These are phyloP conservation scores for Teunomyces tritomae DNA, from an alignment of 805 yeast species.

Conservation along the genomic window DNA sequence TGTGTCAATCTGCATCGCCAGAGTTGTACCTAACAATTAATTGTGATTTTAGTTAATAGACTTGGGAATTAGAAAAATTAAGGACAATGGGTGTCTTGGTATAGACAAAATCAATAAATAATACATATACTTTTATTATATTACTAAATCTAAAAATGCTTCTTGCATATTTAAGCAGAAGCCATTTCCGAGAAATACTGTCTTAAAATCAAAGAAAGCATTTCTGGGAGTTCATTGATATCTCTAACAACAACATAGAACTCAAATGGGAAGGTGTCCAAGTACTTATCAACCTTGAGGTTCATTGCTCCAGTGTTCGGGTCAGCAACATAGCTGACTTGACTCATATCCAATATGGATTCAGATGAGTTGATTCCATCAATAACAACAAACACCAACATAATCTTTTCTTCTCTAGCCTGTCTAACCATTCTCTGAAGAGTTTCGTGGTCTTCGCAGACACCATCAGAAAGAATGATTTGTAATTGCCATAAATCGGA, in stretches of 20 bases:
- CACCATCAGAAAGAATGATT: slow-evolving; percentile 93
- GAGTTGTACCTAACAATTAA: slow-evolving; percentile 26
- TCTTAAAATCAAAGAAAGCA: slow-evolving; percentile 82
- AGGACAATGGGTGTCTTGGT: neutral
- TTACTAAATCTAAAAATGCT: neutral
- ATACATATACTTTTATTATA: neutral
- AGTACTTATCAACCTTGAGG: slow-evolving; percentile 75
- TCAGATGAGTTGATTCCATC: slow-evolving; percentile 85
- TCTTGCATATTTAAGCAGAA: slow-evolving; percentile 3
- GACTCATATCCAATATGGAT: slow-evolving; percentile 91
- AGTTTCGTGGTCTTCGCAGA: slow-evolving; percentile 90
- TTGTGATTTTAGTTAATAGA: slow-evolving; percentile 2
- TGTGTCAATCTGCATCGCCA: slow-evolving; percentile 50
- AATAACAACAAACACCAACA: slow-evolving; percentile 91
- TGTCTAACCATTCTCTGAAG: slow-evolving; percentile 80
- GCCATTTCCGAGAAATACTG: slow-evolving; percentile 79
- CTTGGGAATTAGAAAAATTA: neutral
- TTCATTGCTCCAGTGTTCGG: slow-evolving; percentile 61
- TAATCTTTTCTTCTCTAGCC: slow-evolving; percentile 87
- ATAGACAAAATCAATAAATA: neutral
- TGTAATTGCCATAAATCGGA: slow-evolving; percentile 89
- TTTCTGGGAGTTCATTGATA: slow-evolving; percentile 85
- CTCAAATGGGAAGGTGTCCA: slow-evolving; percentile 95
- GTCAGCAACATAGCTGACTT: slow-evolving; percentile 79
- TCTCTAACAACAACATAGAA: slow-evolving; percentile 92